phyloP scores from a whole-genome alignment of 1,284 basidiomycete species.

The Thelephora terrestris region DNA sequence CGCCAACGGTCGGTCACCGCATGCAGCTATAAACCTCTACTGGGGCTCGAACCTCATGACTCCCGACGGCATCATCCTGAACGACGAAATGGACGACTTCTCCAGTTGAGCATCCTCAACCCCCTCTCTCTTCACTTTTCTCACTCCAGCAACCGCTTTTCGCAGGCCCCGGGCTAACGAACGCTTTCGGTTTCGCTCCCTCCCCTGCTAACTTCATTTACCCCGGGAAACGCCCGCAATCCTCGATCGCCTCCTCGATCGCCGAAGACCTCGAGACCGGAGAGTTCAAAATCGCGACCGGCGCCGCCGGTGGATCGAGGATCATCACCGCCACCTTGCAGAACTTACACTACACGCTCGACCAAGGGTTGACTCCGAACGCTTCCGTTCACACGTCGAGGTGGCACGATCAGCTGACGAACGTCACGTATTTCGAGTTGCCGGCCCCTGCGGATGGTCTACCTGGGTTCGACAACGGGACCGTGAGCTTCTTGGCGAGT shows the following conservation, averaged over 20 bases:
- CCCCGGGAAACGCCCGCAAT: constrained; percentile 20
- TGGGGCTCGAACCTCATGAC: constrained; percentile 21
- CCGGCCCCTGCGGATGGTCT: background rate
- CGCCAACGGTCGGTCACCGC: background rate
- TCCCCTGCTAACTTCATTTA: constrained; percentile 12
- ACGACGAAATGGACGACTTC: constrained; percentile 21
- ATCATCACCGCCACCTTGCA: constrained; percentile 24
- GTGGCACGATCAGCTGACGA: constrained; percentile 21
- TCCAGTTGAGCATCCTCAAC: constrained; percentile 7
- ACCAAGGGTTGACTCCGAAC: constrained; percentile 13
- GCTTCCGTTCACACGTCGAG: constrained; percentile 12
- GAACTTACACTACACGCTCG: constrained; percentile 18
- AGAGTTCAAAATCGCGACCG: constrained; percentile 19
- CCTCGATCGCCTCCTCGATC: constrained; percentile 18
- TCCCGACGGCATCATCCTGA: constrained; percentile 11
- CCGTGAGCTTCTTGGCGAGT: constrained; percentile 13
- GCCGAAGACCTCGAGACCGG: constrained; percentile 19
- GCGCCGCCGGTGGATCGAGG: constrained; percentile 20
- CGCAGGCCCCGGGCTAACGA: constrained; percentile 13
- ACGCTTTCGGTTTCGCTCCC: constrained; percentile 20
- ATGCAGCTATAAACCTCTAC: constrained; percentile 18
- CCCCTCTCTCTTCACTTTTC: background rate
- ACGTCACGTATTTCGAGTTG: constrained; percentile 15
- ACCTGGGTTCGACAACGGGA: constrained; percentile 12
- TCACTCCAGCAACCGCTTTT: background rate